These are phyloP conservation scores for Fusarium odoratissimum DNA, from an alignment of 2,329 filamentous ascomycete species.

Conservation along the genomic window DNA sequence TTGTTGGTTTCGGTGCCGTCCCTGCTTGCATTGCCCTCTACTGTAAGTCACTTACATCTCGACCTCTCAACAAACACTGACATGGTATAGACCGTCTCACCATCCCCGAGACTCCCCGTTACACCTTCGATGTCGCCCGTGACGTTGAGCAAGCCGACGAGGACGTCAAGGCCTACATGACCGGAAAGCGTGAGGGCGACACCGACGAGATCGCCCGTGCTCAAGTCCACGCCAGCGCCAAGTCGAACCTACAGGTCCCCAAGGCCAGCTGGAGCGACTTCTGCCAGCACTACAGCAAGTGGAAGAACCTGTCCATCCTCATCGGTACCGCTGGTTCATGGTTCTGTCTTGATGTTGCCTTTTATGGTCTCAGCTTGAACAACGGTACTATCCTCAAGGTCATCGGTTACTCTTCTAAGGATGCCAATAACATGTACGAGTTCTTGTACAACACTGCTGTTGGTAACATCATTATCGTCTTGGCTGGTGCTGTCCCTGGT, in stretches of 20 bases:
- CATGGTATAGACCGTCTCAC: slow-evolving; percentile 68
- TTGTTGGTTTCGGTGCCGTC: slow-evolving; percentile 84
- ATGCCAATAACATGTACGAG: slow-evolving; percentile 70
- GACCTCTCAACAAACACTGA: not conserved
- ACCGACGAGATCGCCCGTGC: slow-evolving; percentile 76
- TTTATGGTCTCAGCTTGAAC: slow-evolving; percentile 79
- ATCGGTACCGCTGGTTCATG: slow-evolving; percentile 86
- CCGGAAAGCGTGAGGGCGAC: slow-evolving; percentile 69
- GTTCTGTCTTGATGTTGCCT: slow-evolving; percentile 76
- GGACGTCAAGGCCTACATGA: slow-evolving; percentile 80
- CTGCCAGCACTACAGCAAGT: slow-evolving; percentile 73
- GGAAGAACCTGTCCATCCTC: slow-evolving; percentile 77
- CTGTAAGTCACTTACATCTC: slow-evolving; percentile 54
- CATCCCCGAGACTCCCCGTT: slow-evolving; percentile 88
- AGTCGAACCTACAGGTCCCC: slow-evolving; percentile 68
- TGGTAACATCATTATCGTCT: slow-evolving; percentile 82
- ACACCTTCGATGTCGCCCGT: slow-evolving; percentile 84
- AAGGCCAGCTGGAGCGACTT: slow-evolving; percentile 82
- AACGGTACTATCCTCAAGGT: slow-evolving; percentile 77
- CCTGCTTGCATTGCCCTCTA: slow-evolving; percentile 86
- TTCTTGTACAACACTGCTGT: slow-evolving; percentile 79
- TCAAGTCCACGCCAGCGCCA: slow-evolving; percentile 64
- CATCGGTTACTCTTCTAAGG: slow-evolving; percentile 73
- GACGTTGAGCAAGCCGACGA: slow-evolving; percentile 79
- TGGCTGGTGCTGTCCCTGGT: slow-evolving; percentile 82